Conservation (phyloP, 2,329 filamentous ascomycete genomes). For the Huntiella savannae region DNA sequence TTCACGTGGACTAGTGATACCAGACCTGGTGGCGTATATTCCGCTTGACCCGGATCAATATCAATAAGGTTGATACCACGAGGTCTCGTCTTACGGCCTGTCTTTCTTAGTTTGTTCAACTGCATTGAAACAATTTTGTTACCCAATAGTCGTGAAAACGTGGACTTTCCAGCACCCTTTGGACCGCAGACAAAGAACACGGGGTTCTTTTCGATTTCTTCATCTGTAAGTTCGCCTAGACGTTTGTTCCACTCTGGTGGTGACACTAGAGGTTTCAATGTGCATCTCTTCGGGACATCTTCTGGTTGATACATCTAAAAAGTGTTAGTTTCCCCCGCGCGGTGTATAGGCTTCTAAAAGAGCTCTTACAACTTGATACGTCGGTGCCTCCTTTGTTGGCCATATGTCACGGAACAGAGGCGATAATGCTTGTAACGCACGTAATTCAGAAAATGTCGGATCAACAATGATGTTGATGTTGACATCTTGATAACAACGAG, state of each 20-base stretch:
- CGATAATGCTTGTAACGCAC: constrained; percentile 38
- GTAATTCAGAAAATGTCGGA: constrained; percentile 28
- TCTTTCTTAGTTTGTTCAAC: constrained; percentile 14
- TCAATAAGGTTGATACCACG: constrained; percentile 42
- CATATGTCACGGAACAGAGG: constrained; percentile 50
- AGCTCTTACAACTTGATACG: constrained; percentile 31
- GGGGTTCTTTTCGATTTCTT: constrained; percentile 19
- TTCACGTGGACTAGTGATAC: constrained; percentile 45
- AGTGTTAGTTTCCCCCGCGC: constrained; percentile 14
- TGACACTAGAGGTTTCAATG: constrained; percentile 35
- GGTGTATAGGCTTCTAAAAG: background rate
- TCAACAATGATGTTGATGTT: constrained; percentile 37
- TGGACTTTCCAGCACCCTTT: constrained; percentile 59
- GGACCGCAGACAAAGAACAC: constrained; percentile 46
- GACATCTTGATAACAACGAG: constrained; percentile 33
- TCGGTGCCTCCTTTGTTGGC: constrained; percentile 26
- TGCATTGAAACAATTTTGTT: constrained; percentile 44
- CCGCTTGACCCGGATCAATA: constrained; percentile 59
- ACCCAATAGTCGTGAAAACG: constrained; percentile 44
- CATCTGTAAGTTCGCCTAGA: constrained; percentile 21
- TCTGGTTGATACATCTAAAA: constrained; percentile 32
- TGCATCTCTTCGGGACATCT: constrained; percentile 29
- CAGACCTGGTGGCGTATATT: constrained; percentile 51
- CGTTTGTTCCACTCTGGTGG: constrained; percentile 43
- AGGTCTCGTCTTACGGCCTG: constrained; percentile 4